These are phyloP conservation scores for Cucurbita moschata DNA, from an alignment of 306 rosid species.

Conservation along the genomic window DNA sequence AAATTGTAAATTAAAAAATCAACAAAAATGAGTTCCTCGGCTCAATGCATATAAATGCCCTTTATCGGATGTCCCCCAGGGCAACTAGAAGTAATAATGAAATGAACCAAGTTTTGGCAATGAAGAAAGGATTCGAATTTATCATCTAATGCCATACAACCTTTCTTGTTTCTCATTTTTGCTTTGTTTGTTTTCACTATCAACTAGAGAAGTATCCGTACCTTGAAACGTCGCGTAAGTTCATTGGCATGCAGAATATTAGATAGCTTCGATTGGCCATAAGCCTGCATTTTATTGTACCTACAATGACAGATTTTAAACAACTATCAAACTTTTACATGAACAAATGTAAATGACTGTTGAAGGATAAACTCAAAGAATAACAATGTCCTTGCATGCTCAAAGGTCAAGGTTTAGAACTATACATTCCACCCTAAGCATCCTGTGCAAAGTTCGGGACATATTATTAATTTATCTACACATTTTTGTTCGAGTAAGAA, in stretches of 20 bases:
- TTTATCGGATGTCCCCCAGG: neutral
- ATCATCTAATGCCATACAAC: neutral
- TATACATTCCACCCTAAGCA: too few relatives aligned
- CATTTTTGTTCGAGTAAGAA: neutral
- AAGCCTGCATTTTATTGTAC: constrained; percentile 49
- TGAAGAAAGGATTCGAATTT: neutral
- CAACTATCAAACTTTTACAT: neutral
- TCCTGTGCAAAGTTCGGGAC: too few relatives aligned
- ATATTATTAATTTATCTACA: neutral
- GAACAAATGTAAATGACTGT: neutral
- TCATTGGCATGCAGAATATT: constrained; percentile 80
- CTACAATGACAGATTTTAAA: constrained; percentile 22
- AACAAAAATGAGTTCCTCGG: neutral
- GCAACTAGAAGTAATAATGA: neutral
- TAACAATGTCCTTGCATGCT: neutral
- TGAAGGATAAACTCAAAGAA: neutral
- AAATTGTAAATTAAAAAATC: neutral
- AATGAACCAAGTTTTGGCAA: neutral
- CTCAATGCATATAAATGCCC: neutral
- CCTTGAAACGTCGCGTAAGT: constrained; percentile 56
- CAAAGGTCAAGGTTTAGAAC: neutral
- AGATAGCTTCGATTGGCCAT: constrained; percentile 90
- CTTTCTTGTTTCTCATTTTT: neutral
- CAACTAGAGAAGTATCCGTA: constrained; percentile 10
- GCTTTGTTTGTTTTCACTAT: neutral